Evolutionary conservation across 2,329 filamentous ascomycete species (phyloP).

Genomic region (Gyromitra esculenta): DNA sequence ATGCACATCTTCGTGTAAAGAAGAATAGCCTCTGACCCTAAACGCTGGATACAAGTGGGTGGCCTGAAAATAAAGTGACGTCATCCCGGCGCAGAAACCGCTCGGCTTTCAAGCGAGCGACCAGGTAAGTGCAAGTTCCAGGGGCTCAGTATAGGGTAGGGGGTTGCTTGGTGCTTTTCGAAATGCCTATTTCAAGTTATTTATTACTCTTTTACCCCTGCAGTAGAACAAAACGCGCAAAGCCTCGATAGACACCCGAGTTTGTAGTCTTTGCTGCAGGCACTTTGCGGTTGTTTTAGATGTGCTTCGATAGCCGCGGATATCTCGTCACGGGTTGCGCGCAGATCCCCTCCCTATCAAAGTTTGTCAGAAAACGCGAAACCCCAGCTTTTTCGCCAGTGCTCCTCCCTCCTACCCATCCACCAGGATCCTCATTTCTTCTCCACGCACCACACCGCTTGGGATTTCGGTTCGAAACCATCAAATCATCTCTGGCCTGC

Average conservation of each 20-base stretch:
- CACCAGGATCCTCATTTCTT: constrained; percentile 2
- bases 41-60: neutral
- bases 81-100: neutral
- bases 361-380: constrained; percentile 23
- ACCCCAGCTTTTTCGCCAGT: constrained; percentile 10
- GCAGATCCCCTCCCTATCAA: constrained; percentile 20
- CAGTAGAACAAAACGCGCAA: neutral
- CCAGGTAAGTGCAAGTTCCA: too few species aligned
- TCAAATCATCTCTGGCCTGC: neutral
- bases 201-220: neutral
- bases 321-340: constrained; percentile 31
- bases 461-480: neutral
- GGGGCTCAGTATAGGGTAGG: too few species aligned
- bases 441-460: neutral
- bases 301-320: neutral
- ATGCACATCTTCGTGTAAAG: too few species aligned
- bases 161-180: neutral
- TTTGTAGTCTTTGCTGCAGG: too few species aligned
- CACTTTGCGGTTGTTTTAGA: neutral
- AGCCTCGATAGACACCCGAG: neutral
- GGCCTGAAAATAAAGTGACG: neutral
- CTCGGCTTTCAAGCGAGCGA: neutral
- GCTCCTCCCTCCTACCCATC: neutral
- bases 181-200: neutral
- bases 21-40: neutral